Evolutionary conservation across 2,329 filamentous ascomycete genomes (phyloP), one percentile per base, ranked within the genome.

Genomic region (Neopestalotiopsis clavispora): DNA sequence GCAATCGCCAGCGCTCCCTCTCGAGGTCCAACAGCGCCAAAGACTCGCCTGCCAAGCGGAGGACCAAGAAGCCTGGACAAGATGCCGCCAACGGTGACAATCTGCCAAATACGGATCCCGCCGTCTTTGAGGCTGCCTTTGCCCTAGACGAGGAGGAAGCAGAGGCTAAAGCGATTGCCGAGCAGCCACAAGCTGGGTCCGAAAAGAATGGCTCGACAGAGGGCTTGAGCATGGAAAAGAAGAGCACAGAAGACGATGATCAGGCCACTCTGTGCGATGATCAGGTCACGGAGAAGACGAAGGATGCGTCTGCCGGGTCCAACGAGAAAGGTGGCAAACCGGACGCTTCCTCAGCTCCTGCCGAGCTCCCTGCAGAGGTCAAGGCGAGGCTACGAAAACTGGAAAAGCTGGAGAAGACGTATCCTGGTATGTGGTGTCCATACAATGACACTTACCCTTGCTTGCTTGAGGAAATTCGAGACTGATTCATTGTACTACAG

Each of bases 141-240:
- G 90, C 93, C 14, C 91, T 97, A 74, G 95, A 95, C 68, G 94
- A 97, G 70, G 94, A 95, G 66, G 94, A 97, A 71, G 91, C 93
- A 76, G 93, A 95, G 68, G 87, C 89, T 4, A 85, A 90, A 69
- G 82, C 87, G 40, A 85, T 80, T 0, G 92, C 92, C 4, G 90
- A 91, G 20, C 82, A 80, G 66, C 81, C 82, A 38, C 34, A 7
- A 58, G 74, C 75, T 28, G 72, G 78, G 1, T 70, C 77, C 5
- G 80, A 81, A 10, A 83, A 82, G 67, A 76, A 79, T 60, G 13
- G 65, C 49, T 74, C 74, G 23, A 71, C 49, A 45, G 69, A 70
- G 6, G 74, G 76, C 17, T 73, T 76, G 65, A 72, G 75, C 32
- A 5, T 13, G 17, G 32, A 62, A 17, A 62, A 62, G 59, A 17